These are phyloP conservation scores for Penicillium aurantiogriseum DNA, from an alignment of 2,329 filamentous ascomycete genomes.

Conservation along the genomic window DNA sequence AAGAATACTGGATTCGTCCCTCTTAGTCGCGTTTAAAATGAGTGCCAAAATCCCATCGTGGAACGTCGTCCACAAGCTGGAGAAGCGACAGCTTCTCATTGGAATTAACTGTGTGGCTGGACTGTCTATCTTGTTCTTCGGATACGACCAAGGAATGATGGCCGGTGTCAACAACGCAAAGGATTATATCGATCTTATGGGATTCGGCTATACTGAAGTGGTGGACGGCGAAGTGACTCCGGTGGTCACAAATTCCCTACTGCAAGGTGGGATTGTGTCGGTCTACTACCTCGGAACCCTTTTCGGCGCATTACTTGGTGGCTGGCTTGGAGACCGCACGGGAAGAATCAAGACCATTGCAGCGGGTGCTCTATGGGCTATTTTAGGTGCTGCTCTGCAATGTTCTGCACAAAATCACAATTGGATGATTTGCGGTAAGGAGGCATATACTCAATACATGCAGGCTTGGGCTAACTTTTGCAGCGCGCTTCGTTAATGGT, in stretches of 20 bases:
- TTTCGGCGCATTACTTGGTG: conserved; percentile 62
- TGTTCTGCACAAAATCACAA: conserved; percentile 62
- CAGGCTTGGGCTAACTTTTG: conserved; percentile 4
- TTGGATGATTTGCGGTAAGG: conserved; percentile 68
- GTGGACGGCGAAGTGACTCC: conserved; percentile 46
- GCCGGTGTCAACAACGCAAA: conserved; percentile 65
- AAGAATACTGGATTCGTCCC: background rate
- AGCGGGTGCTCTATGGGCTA: conserved; percentile 56
- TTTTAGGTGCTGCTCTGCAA: conserved; percentile 63
- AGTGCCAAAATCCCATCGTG: conserved; percentile 41
- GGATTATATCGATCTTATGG: conserved; percentile 65
- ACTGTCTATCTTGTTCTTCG: conserved; percentile 68
- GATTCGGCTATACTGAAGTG: conserved; percentile 59
- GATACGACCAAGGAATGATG: conserved; percentile 57
- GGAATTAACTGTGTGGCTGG: conserved; percentile 63
- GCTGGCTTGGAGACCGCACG: conserved; percentile 62
- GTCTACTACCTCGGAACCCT: conserved; percentile 62
- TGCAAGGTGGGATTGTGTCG: conserved; percentile 63
- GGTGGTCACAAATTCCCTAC: conserved; percentile 57
- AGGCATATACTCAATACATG: background rate
- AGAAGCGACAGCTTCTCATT: conserved; percentile 58
- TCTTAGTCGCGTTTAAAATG: conserved; percentile 24
- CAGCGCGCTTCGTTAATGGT: conserved; percentile 60
- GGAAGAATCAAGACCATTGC: conserved; percentile 65
- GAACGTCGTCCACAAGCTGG: conserved; percentile 54